Conservation (phyloP, 2,329 filamentous ascomycete species). For the Ophioceras dolichostomum region DNA sequence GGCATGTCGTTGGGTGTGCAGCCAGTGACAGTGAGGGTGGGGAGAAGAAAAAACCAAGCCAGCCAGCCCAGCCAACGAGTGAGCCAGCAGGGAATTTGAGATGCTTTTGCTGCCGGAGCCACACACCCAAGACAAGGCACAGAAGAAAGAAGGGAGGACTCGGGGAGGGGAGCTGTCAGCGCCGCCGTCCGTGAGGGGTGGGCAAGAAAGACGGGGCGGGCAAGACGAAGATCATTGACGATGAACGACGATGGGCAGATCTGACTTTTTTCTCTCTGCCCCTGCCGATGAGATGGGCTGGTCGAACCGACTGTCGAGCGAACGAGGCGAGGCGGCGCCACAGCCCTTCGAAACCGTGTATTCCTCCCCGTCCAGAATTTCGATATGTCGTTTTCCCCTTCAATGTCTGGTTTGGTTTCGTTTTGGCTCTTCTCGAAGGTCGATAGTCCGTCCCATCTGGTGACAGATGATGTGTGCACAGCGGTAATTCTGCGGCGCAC, state of each 20-base stretch:
- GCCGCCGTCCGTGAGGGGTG: neutral
- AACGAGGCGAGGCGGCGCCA: neutral
- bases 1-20: too few relatives aligned
- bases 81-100: conserved; percentile 1
- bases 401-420: neutral
- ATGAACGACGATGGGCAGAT: neutral
- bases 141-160: neutral
- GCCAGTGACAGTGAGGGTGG: too few relatives aligned
- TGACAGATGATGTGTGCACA: too few relatives aligned
- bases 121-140: too few relatives aligned
- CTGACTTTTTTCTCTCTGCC: neutral
- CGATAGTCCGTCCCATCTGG: neutral
- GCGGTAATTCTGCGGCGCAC: too few relatives aligned
- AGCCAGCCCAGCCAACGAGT: too few relatives aligned
- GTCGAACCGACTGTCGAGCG: neutral
- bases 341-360: too few relatives aligned
- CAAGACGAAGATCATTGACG: neutral
- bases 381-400: neutral
- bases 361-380: too few relatives aligned
- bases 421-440: neutral
- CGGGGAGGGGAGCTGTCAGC: neutral
- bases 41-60: too few relatives aligned
- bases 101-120: too few relatives aligned
- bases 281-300: neutral
- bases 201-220: neutral